phyloP scores from a whole-genome alignment of 2,329 filamentous ascomycete genomes.

The Zymoseptoria crescenta region DNA sequence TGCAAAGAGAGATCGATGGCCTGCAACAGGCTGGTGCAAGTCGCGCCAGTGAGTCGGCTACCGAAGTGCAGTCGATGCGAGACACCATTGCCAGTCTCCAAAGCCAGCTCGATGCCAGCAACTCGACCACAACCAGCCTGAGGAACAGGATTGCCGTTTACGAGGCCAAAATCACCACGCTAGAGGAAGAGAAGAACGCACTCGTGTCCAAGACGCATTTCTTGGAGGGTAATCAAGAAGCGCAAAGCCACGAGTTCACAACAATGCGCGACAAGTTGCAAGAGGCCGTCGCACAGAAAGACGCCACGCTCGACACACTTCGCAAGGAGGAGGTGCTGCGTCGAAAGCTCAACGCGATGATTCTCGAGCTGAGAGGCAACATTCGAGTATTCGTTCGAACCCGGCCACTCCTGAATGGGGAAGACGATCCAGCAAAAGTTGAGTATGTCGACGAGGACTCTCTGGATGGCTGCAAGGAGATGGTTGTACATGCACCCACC shows the following conservation, averaged over 20 bases:
- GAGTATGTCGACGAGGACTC: conserved; percentile 60
- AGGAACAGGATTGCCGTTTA: conserved; percentile 45
- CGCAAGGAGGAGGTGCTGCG: conserved; percentile 86
- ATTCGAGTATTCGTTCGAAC: conserved; percentile 98
- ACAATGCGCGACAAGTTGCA: conserved; percentile 73
- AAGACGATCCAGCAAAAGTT: conserved; percentile 62
- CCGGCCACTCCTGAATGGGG: conserved; percentile 61
- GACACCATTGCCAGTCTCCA: conserved; percentile 19
- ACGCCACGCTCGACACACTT: conserved; percentile 69
- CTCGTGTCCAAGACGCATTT: conserved; percentile 79
- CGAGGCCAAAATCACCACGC: conserved; percentile 48
- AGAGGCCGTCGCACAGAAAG: conserved; percentile 63
- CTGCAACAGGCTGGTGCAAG: conserved; percentile 48
- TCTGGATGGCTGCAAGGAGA: conserved; percentile 77
- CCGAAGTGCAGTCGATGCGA: conserved; percentile 38
- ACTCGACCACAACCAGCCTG: conserved; percentile 50
- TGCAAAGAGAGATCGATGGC: conserved; percentile 43
- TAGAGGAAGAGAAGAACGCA: conserved; percentile 69
- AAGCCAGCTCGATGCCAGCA: conserved; percentile 41
- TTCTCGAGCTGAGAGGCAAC: conserved; percentile 95
- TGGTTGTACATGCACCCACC: conserved; percentile 73
- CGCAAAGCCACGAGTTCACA: conserved; percentile 78
- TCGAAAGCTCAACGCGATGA: conserved; percentile 90
- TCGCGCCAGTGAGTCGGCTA: conserved; percentile 45
- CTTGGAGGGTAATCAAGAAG: conserved; percentile 80